A percentile compares a stretch with the other conserved stretches of the same genome.
phyloP scores from a whole-genome alignment of 208 protist genomes.

The Wallacemonas sp. region DNA sequence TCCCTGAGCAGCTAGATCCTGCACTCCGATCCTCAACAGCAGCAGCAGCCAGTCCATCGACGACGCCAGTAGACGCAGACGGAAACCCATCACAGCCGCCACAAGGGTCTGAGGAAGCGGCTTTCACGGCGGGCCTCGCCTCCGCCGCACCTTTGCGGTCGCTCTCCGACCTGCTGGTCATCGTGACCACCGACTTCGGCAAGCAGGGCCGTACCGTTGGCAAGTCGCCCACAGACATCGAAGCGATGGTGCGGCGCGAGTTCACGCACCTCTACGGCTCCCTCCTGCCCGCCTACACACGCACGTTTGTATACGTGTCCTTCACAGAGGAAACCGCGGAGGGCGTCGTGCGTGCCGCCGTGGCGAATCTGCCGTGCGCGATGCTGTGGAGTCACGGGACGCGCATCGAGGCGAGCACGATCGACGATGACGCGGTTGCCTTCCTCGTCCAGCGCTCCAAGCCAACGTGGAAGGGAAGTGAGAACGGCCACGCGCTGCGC shows the following conservation, averaged over 20 bases:
- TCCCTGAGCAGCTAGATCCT: slow-evolving; percentile 56
- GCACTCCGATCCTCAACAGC: neutral
- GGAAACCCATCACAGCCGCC: neutral
- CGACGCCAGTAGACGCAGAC: neutral
- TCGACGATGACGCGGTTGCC: slow-evolving; percentile 53
- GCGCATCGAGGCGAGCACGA: slow-evolving; percentile 39
- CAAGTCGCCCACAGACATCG: slow-evolving; percentile 53
- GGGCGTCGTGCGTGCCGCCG: slow-evolving; percentile 48
- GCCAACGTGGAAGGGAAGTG: slow-evolving; percentile 47
- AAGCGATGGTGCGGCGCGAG: slow-evolving; percentile 62
- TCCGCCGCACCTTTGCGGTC: slow-evolving; percentile 18
- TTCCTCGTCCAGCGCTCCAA: slow-evolving; percentile 59
- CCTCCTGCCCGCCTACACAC: slow-evolving; percentile 60
- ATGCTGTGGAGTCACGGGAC: slow-evolving; percentile 10
- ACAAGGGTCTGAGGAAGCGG: neutral
- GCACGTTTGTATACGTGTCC: slow-evolving; percentile 59
- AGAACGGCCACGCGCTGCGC: slow-evolving; percentile 72
- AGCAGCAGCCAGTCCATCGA: neutral
- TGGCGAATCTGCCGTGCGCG: slow-evolving; percentile 48
- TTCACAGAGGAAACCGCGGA: slow-evolving; percentile 49
- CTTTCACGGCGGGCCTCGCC: neutral
- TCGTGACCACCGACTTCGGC: slow-evolving; percentile 86
- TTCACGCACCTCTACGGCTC: slow-evolving; percentile 70
- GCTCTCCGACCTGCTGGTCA: slow-evolving; percentile 59
- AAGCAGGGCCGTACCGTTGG: slow-evolving; percentile 72